Evolutionary conservation across 208 protist genomes (phyloP), one percentile per base, ranked within the genome.

Genomic region (Vickermania spadyakhi): DNA sequence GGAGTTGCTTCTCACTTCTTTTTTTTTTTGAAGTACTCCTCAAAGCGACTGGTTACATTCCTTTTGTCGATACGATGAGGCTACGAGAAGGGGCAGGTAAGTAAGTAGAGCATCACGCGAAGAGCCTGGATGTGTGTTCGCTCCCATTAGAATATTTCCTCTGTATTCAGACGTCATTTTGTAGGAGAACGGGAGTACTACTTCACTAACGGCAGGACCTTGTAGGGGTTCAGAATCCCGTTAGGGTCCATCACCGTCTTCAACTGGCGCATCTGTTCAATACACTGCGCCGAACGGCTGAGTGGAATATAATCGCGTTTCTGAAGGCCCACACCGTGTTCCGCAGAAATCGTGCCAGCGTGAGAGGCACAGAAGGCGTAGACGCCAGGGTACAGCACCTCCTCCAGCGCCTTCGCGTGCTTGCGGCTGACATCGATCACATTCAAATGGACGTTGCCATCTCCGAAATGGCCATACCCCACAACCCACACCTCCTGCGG

Each of bases 381-480:
- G 52, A 87, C 79, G 18, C 69, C 76, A 0, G 84, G 79, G 70
- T 87, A 83, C 23, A 86, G 68, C 27, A 62, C 68, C n/a, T 56
- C 68, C 21, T 85, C 72, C 14, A 86, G 67, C 55, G 65, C 62
- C 27, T 76, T 70, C 25, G 41, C 58, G 54, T 90, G 75, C 28
- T 58, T 67, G 36, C 77, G 73, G 23, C 75, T 86, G 21, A 64
- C 26, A 70, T 91, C 66, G 42, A 92, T 51, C 63, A 98, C 83
- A 69, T 98, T 99, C 23, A 99, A 64, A 67, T 99, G 97, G 21
- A 99, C 67, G 77, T 98, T 98, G 54, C 94, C 93, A 70, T 99
- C 97, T 27, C 96, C 97, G 53, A 98, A 84, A 72, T 99, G 97
- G 13, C 97, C 97, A 75, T 97, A 99, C 21, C 94, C 95, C 41